These are phyloP conservation scores for sunflower (Helianthus annuus) DNA, from an alignment of 129 eudicot genomes.

Conservation along the genomic window DNA sequence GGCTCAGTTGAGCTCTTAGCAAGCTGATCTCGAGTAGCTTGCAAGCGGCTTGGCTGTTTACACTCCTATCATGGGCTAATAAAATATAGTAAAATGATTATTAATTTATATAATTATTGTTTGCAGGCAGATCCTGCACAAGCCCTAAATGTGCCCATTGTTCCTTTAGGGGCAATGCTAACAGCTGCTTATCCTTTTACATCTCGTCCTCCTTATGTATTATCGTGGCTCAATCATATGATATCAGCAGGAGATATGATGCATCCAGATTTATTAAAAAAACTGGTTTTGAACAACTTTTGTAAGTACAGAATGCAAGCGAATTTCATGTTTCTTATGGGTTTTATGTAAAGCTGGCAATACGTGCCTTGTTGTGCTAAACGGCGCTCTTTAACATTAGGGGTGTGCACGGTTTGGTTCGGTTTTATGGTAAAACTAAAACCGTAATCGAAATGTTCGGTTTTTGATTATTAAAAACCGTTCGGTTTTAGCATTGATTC, in stretches of 20 bases:
- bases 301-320: slow-evolving; percentile 50
- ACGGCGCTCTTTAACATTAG: no score
- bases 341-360: no score
- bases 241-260: slow-evolving; percentile 94
- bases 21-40: background rate
- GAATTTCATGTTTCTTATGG: background rate
- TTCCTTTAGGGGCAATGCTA: slow-evolving; percentile 89
- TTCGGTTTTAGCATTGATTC: no score
- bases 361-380: no score
- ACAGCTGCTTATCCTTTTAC: slow-evolving; percentile 85
- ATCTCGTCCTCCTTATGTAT: slow-evolving; percentile 78
- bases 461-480: no score
- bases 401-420: no score
- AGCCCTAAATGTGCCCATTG: slow-evolving; percentile 83
- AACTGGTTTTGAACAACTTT: slow-evolving; percentile 83
- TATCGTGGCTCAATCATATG: slow-evolving; percentile 79
- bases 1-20: background rate
- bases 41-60: background rate
- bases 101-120: background rate
- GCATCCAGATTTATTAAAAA: slow-evolving; percentile 82
- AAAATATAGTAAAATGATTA: background rate
- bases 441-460: no score
- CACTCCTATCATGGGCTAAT: background rate
- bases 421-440: no score
- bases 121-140: slow-evolving; percentile 93